A percentile compares a stretch with the other conserved stretches of the same genome.
Conservation (phyloP, 192 early-diverging fungal species). For the Entomortierella beljakovae region DNA sequence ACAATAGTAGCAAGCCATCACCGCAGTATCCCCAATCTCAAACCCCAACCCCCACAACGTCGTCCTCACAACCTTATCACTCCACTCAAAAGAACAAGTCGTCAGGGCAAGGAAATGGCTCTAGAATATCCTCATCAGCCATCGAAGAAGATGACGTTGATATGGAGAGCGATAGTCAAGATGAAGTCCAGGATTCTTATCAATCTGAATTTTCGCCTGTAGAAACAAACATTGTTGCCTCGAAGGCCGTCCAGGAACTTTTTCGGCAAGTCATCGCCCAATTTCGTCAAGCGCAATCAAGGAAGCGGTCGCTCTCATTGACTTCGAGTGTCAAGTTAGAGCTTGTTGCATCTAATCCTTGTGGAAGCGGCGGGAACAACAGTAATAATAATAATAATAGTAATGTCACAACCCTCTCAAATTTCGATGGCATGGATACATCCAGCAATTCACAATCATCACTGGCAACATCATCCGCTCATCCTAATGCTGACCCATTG, state of each 20-base stretch:
- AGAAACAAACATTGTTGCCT: constrained; percentile 54
- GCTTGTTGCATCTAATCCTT: constrained; percentile 20
- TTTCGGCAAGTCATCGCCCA: constrained; percentile 52
- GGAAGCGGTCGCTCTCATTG: constrained; percentile 55
- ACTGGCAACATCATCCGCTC: constrained; percentile 12
- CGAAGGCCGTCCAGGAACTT: constrained; percentile 55
- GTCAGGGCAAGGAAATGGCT: not conserved
- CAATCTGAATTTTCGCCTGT: constrained; percentile 51
- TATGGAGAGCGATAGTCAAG: constrained; percentile 44
- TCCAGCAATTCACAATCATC: constrained; percentile 24
- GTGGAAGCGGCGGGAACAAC: not conserved
- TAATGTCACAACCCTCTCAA: constrained; percentile 3
- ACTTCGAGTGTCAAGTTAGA: constrained; percentile 47
- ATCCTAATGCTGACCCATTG: constrained; percentile 15
- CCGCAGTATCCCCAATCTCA: not conserved
- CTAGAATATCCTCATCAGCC: constrained; percentile 6
- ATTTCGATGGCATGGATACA: constrained; percentile 20
- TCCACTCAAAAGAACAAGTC: constrained; percentile 24
- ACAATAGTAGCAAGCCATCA: not conserved
- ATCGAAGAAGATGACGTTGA: constrained; percentile 50
- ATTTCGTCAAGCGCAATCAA: constrained; percentile 53
- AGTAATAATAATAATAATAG: not conserved
- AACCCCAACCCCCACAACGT: not conserved
- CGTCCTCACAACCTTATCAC: constrained; percentile 7
- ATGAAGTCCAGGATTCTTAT: constrained; percentile 35